These are phyloP conservation scores for Phytophthora palmivora DNA, from an alignment of 352 stramenopile species.

Conservation along the genomic window DNA sequence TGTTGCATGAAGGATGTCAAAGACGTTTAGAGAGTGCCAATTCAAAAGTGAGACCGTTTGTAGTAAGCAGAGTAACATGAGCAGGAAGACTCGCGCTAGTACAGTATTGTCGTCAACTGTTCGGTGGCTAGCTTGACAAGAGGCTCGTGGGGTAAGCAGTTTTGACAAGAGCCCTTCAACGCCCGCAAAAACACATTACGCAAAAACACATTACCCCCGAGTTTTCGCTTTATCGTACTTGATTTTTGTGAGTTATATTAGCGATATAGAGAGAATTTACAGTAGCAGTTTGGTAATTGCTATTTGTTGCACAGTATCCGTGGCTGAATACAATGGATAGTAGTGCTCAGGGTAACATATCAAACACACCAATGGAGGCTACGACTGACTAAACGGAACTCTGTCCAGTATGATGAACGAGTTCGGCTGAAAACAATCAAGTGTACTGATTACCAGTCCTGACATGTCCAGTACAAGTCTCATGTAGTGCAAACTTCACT, in stretches of 20 bases:
- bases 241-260: neutral
- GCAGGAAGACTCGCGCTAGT: neutral
- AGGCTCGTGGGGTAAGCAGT: neutral
- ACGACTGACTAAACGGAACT: neutral
- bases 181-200: no score
- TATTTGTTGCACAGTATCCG: neutral
- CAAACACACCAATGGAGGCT: neutral
- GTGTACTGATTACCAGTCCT: neutral
- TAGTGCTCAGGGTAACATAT: neutral
- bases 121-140: neutral
- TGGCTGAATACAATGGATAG: no score
- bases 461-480: neutral
- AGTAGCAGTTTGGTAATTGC: neutral
- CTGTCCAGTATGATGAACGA: neutral
- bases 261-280: neutral
- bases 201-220: no score
- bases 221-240: neutral
- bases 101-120: neutral
- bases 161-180: neutral
- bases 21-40: conserved; percentile 11
- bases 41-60: conserved; percentile 1
- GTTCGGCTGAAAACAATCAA: neutral
- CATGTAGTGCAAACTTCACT: no score
- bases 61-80: neutral
- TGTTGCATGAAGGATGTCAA: conserved; percentile 8